phyloP scores from a whole-genome alignment of 495 filamentous ascomycete species.

The Neurospora sp. region DNA sequence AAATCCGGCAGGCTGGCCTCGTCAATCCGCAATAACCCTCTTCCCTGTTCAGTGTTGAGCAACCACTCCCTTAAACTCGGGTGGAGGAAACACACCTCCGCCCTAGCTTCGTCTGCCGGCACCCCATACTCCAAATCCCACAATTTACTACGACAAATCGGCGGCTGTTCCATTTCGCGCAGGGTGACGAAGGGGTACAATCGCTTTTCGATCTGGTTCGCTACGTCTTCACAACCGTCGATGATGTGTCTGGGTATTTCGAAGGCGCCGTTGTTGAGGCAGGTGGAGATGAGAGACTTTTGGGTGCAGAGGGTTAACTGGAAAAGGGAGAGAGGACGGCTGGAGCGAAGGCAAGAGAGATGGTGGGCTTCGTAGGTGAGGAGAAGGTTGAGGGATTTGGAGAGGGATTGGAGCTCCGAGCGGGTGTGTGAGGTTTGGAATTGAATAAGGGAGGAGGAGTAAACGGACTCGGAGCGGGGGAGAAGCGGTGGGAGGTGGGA shows the following conservation, averaged over 20 bases:
- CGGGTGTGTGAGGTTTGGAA: no score
- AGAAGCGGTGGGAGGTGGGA: no score
- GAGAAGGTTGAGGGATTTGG: background rate
- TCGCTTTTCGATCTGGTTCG: background rate
- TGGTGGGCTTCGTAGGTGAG: background rate
- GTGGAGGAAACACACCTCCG: background rate
- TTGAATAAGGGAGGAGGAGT: no score
- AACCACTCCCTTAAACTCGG: background rate
- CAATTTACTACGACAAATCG: no score
- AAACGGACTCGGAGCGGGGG: no score
- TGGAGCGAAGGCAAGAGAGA: background rate
- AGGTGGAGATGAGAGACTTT: no score
- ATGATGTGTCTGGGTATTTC: no score
- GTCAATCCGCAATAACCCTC: background rate
- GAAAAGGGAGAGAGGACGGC: background rate
- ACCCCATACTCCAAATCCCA: no score
- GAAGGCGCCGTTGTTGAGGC: no score
- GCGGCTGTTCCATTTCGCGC: background rate
- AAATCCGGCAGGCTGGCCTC: no score
- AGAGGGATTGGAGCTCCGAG: background rate
- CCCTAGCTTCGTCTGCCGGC: no score
- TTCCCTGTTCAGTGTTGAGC: background rate
- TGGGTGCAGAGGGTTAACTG: background rate
- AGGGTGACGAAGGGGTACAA: background rate
- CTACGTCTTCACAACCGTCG: no score